A percentile compares a stretch with the other conserved stretches of the same genome.
phyloP scores from a whole-genome alignment of 805 yeast genomes.

The Candida berthetii region DNA sequence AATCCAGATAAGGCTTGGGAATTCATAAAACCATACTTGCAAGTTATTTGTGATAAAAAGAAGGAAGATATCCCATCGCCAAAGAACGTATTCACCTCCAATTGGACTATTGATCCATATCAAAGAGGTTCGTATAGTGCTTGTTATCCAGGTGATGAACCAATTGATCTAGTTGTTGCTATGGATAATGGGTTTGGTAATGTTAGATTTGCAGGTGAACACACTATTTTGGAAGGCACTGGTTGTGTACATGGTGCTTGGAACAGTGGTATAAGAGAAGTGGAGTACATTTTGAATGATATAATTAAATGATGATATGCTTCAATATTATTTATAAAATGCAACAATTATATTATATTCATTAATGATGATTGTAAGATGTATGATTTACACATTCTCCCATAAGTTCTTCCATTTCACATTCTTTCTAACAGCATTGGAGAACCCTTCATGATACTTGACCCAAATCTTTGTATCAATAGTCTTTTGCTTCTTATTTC shows the following conservation, averaged over 20 bases:
- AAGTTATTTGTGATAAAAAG: constrained; percentile 6
- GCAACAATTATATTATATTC: too few relatives aligned
- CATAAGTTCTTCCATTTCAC: constrained; percentile 73
- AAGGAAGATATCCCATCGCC: constrained; percentile 29
- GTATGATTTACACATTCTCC: constrained; percentile 13
- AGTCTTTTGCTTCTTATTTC: constrained; percentile 19
- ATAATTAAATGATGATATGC: too few relatives aligned
- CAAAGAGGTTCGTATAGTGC: constrained; percentile 82
- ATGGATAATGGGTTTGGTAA: constrained; percentile 51
- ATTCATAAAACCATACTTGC: constrained; percentile 41
- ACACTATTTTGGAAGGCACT: constrained; percentile 77
- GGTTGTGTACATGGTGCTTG: constrained; percentile 94
- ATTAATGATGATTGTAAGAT: too few relatives aligned
- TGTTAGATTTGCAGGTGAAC: constrained; percentile 88
- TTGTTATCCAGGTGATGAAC: constrained; percentile 61
- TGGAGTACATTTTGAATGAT: constrained; percentile 26
- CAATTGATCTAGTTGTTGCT: constrained; percentile 55
- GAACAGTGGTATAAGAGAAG: constrained; percentile 64
- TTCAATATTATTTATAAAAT: too few relatives aligned
- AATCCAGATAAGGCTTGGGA: constrained; percentile 50
- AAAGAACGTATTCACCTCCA: constrained; percentile 40
- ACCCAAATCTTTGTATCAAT: constrained; percentile 60
- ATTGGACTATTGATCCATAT: constrained; percentile 80
- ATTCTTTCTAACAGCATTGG: constrained; percentile 84
- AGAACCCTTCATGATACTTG: constrained; percentile 87